phyloP scores from a whole-genome alignment of 2,329 filamentous ascomycete genomes.

The Cadophora luteo-olivacea region DNA sequence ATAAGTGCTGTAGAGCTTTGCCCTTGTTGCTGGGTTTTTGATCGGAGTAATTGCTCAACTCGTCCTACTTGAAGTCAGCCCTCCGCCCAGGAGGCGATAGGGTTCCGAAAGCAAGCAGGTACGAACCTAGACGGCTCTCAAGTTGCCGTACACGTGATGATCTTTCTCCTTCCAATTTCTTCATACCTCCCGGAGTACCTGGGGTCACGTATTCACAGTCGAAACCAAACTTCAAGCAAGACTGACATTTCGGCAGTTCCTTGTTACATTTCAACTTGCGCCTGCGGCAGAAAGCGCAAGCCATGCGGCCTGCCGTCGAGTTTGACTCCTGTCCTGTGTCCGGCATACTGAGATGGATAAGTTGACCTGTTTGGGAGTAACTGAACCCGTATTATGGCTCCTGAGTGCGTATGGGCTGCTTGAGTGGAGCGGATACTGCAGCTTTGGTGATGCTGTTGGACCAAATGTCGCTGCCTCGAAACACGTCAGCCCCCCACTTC shows the following conservation, averaged over 20 bases:
- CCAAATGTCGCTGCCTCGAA: not conserved
- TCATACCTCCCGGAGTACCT: conserved; percentile 3
- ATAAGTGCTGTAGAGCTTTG: not conserved
- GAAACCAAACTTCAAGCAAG: conserved; percentile 28
- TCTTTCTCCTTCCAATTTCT: conserved; percentile 11
- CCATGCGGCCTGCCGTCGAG: conserved; percentile 11
- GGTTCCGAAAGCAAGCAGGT: not conserved
- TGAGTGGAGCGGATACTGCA: not conserved
- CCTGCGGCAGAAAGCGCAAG: conserved; percentile 26
- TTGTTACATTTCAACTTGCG: conserved; percentile 26
- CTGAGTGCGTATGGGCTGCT: not conserved
- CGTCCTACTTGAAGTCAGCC: conserved; percentile 5
- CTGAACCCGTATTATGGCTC: not conserved
- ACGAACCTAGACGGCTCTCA: conserved; percentile 26
- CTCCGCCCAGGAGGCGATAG: not conserved
- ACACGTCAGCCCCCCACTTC: conserved; percentile 5
- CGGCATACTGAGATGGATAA: not conserved
- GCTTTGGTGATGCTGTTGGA: not conserved
- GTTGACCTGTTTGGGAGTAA: not conserved
- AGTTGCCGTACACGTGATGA: conserved; percentile 23
- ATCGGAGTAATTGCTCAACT: conserved; percentile 23
- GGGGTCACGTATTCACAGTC: conserved; percentile 26
- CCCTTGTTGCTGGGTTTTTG: conserved; percentile 10
- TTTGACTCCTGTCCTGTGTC: not conserved
- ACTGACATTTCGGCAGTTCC: conserved; percentile 24